Evolutionary conservation across 129 eudicot genomes (phyloP).

Genomic region (Escallonia herrerae): DNA sequence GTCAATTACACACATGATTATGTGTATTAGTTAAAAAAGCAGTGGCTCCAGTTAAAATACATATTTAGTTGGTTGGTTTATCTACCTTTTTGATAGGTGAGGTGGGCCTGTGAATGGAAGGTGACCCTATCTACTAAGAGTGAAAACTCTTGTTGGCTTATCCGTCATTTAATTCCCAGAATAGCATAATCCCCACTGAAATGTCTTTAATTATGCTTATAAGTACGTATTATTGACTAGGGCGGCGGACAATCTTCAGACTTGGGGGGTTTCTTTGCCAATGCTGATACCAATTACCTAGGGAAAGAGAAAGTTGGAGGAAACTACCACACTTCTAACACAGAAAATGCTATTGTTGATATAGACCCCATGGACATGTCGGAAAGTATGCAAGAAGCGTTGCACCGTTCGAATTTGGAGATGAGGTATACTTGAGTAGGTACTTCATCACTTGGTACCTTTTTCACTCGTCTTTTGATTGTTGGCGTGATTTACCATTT

Average conservation of each 20-base stretch:
- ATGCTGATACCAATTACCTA: slow-evolving; percentile 50
- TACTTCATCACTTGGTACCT: slow-evolving; percentile 8
- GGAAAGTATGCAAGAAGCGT: slow-evolving; percentile 92
- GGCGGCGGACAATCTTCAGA: slow-evolving; percentile 56
- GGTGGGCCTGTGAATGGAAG: no score
- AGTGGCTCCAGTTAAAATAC: no score
- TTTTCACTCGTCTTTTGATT: neutral
- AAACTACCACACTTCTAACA: slow-evolving; percentile 26
- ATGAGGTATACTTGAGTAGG: slow-evolving; percentile 63
- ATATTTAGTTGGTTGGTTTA: no score
- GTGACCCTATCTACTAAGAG: no score
- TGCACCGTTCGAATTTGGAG: slow-evolving; percentile 96
- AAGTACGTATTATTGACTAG: slow-evolving; percentile 26
- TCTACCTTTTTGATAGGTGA: no score
- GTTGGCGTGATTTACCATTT: neutral
- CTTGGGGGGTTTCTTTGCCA: slow-evolving; percentile 65
- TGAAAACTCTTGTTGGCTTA: neutral
- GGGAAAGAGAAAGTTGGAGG: slow-evolving; percentile 41
- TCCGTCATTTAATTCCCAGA: slow-evolving; percentile 7
- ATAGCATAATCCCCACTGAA: neutral
- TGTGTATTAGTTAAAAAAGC: no score
- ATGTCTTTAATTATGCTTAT: neutral
- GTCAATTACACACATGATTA: no score
- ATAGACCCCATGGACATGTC: slow-evolving; percentile 98
- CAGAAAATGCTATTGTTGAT: slow-evolving; percentile 46